Evolutionary conservation across 352 stramenopile species (phyloP).

Genomic region (Pythium periplocum): DNA sequence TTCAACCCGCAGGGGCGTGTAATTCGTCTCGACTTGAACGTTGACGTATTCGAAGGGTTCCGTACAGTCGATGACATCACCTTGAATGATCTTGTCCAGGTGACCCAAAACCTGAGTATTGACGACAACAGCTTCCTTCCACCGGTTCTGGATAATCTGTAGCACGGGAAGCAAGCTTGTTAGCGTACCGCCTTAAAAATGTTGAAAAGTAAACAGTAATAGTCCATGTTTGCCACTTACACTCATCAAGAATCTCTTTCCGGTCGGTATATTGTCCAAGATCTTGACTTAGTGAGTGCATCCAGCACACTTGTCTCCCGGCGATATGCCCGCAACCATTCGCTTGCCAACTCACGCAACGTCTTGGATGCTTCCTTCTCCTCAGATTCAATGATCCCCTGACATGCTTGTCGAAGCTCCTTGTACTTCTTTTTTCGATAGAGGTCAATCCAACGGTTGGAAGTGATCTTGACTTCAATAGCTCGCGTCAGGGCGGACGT

Average conservation of each 20-base stretch:
- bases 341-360: constrained; percentile 4
- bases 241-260: not conserved
- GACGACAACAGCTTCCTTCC: constrained; percentile 1
- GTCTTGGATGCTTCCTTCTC: not conserved
- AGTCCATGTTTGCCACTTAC: constrained; percentile 7
- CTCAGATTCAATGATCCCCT: not conserved
- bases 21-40: constrained; percentile 7
- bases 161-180: not conserved
- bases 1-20: constrained; percentile 6
- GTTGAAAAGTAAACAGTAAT: not conserved
- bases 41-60: constrained; percentile 11
- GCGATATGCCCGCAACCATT: constrained; percentile 14
- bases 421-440: constrained; percentile 40
- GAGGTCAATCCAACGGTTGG: constrained; percentile 49
- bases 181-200: not conserved
- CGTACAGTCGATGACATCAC: constrained; percentile 4
- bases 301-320: constrained; percentile 11
- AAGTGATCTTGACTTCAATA: constrained; percentile 33
- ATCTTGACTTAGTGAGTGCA: constrained; percentile 13
- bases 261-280: constrained; percentile 10
- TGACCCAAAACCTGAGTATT: constrained; percentile 2
- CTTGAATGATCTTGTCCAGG: constrained; percentile 6
- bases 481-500: not conserved
- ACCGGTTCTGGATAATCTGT: not conserved
- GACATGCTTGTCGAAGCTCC: constrained; percentile 31